Base-by-base conservation (phyloP, 352 stramenopile genomes). In the Globisporangium okanoganense region DNA sequence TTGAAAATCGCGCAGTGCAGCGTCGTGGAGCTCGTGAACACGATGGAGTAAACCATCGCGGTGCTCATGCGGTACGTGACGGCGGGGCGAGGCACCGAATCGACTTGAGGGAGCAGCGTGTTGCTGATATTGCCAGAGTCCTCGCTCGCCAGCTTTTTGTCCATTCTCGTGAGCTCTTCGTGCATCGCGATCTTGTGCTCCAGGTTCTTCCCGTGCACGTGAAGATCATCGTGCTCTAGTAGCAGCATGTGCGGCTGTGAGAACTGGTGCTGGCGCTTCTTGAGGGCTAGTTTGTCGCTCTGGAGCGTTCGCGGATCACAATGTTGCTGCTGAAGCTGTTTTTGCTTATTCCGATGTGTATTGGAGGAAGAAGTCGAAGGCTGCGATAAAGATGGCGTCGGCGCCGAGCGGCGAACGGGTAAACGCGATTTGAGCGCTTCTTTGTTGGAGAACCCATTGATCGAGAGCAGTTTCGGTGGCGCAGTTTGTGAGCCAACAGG, bases 1-100 rank as follows among this genome's bases (percentile, higher is more conserved):
- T 83, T 86, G 65, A 89, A 87, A 38, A 87, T 69, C 33, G 74
- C 74, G 41, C 75, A 89, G 53, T 92, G 82, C 10, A 89, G 55
- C 48, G 76, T 72, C 49, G 77, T 71, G 0, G 76, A 78, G 61
- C 76, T 92, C 22, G 71, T 58, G 52, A 89, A 88, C 29, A 86
- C 49, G n/a, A 84, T 49, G 20, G 65, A 49, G 47, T 87, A 80
- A 5, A 78, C 69, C 66, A 80, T 65, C 0, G 48, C 44, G 22
- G 64, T 56, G 38, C 31, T 68, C 51, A 79, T 76, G 49, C 61
- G 56, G 48, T 75, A 80, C 41, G 33, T 29, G 47, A 60, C 45
- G 24, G 31, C 24, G 2, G 40, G 27, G n/a, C 55, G 60, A 4
- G 7, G 24, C 2, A 49, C 60, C 12, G 7, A 25, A 2, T 60